Percentiles rank a stretch among this genome's conserved stretches.
phyloP scores from a whole-genome alignment of 164 flowering plant species.

The Annona squamosa region DNA sequence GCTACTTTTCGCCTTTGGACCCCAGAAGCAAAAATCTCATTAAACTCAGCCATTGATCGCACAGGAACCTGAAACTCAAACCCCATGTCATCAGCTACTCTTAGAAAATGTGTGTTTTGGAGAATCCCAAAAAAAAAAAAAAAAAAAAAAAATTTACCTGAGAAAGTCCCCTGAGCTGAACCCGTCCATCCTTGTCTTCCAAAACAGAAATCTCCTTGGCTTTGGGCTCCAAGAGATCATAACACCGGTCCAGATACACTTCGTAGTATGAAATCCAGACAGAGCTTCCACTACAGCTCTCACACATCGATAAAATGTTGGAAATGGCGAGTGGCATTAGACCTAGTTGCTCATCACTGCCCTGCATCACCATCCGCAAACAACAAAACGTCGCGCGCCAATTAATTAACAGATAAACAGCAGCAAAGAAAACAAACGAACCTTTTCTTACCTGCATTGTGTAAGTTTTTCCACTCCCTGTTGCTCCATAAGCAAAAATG shows the following conservation, averaged over 20 bases:
- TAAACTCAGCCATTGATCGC: slow-evolving; percentile 55
- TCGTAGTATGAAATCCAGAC: slow-evolving; percentile 81
- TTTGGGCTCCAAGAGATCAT: slow-evolving; percentile 69
- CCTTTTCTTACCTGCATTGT: slow-evolving; percentile 79
- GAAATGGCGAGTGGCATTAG: slow-evolving; percentile 75
- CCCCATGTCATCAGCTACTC: not conserved
- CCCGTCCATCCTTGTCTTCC: slow-evolving; percentile 71
- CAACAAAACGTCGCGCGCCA: not conserved
- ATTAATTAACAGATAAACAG: not conserved
- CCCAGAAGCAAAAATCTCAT: slow-evolving; percentile 50
- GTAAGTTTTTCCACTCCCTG: slow-evolving; percentile 93
- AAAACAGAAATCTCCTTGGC: slow-evolving; percentile 56
- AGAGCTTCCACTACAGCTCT: slow-evolving; percentile 30
- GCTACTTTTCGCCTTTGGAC: slow-evolving; percentile 74
- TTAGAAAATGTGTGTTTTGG: not conserved
- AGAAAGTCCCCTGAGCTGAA: slow-evolving; percentile 80
- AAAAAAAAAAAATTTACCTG: slow-evolving; percentile 11
- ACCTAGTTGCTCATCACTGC: slow-evolving; percentile 65
- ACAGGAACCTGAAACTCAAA: slow-evolving; percentile 30
- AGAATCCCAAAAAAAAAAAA: not conserved
- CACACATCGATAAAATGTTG: slow-evolving; percentile 47
- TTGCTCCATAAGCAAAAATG: slow-evolving; percentile 92
- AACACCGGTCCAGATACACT: slow-evolving; percentile 84
- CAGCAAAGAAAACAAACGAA: not conserved
- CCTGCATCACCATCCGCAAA: slow-evolving; percentile 38